phyloP scores from a whole-genome alignment of 169 alveolate species.

The Cardiosporidium cionae region DNA sequence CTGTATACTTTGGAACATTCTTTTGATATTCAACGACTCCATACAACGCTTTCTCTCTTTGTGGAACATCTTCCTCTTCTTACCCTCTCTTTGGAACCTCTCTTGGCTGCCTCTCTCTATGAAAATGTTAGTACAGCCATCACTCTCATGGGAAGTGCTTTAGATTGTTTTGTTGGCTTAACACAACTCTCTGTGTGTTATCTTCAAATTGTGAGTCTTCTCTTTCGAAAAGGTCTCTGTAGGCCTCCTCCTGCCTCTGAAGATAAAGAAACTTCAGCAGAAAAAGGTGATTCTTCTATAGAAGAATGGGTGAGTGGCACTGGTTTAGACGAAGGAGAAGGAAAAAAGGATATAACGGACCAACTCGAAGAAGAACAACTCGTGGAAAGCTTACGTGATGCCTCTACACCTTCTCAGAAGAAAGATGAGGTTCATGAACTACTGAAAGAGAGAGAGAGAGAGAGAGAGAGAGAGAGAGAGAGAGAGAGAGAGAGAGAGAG shows the following conservation, averaged over 20 bases:
- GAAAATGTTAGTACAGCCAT: no score
- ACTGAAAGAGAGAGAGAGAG: not conserved
- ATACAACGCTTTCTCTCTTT: no score
- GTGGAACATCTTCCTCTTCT: no score
- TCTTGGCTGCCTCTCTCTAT: no score
- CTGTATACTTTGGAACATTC: no score
- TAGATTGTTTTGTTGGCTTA: not conserved
- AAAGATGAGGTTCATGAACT: not conserved
- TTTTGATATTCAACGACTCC: no score
- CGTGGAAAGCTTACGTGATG: no score
- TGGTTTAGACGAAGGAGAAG: constrained; percentile 6
- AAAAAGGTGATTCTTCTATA: not conserved
- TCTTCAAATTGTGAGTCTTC: not conserved
- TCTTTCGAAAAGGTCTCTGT: not conserved
- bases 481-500: not conserved
- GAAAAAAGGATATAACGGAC: not conserved
- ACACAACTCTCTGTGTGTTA: not conserved
- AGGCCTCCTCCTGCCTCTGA: not conserved
- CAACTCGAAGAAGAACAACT: not conserved
- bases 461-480: not conserved
- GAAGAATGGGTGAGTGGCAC: constrained; percentile 11
- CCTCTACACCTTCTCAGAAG: no score
- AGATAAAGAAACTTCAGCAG: not conserved
- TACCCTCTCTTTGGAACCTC: no score
- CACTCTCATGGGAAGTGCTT: not conserved